Evolutionary conservation across 441 rosid species (phyloP).

Genomic region (Erysimum cheiri): DNA sequence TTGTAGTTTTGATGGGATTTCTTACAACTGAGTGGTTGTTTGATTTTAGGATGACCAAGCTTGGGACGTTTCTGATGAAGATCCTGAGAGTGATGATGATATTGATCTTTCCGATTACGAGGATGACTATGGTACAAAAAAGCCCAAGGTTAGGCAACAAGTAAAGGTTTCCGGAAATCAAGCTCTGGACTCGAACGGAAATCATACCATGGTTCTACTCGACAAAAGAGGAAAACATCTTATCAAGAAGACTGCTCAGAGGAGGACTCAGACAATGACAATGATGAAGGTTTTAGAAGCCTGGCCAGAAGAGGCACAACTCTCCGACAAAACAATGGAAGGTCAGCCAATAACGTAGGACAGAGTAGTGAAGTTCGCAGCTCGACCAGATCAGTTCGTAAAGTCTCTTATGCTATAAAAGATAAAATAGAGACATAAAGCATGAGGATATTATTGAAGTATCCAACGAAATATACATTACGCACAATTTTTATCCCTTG

Average conservation of each 20-base stretch:
- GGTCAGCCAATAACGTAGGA: constrained; percentile 53
- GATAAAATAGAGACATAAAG: no score
- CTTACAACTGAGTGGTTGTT: no score
- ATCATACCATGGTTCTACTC: constrained; percentile 51
- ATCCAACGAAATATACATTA: no score
- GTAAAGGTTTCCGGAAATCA: constrained; percentile 60
- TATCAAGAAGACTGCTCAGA: constrained; percentile 80
- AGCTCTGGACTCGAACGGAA: constrained; percentile 63
- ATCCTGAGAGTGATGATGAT: no score
- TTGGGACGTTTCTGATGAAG: no score
- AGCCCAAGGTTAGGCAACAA: constrained; percentile 66
- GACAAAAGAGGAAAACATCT: constrained; percentile 71
- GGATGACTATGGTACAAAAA: constrained; percentile 71
- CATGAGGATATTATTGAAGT: no score
- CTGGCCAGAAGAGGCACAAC: constrained; percentile 67
- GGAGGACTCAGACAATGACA: constrained; percentile 76
- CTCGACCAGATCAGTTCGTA: constrained; percentile 89
- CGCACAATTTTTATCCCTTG: no score
- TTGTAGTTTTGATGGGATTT: no score
- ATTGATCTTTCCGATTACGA: no score
- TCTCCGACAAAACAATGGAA: constrained; percentile 68
- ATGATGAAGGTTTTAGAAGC: constrained; percentile 69
- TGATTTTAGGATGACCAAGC: no score
- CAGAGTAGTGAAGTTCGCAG: constrained; percentile 85
- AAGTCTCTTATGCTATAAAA: constrained; percentile 99